Base-by-base conservation (phyloP, 73 alveolate genomes). In the Paramecium pentaurelia region DNA sequence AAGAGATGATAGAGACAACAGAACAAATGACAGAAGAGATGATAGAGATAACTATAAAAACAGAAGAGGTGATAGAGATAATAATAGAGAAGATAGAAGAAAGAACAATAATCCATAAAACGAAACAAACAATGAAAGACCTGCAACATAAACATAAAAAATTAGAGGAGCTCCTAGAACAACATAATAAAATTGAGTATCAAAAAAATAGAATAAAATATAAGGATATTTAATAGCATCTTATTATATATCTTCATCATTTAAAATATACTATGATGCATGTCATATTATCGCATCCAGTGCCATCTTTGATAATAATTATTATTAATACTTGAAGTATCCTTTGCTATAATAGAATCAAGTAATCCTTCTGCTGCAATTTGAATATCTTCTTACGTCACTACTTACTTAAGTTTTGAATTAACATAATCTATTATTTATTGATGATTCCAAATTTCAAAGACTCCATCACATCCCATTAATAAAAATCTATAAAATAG, bases 241-340 rank as follows among this genome's bases (percentile, higher is more conserved):
- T 54, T 34, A 34, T 34, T 54, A 54, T 54, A 54, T 18, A 54
- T 18, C 8, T 34, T 54, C 70, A 54, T 64, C 16, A 2, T 27
- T 94, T 95, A 83, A 95, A 71, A 80, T 58, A 73, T 18, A 75
- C 88, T 34, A 75, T 12, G 38, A 75, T 75, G 88, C 68, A 36
- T 22, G 98, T 96, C 98, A 95, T 96, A 90, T 96, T 96, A 93
- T 96, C 99, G 64, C 98, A 96, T 6, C 99, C 99, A 38, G 92
- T 95, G 49, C 96, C 98, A 30, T 75, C 88, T 75, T 32, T 38
- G 58, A n/a, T 8, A 12, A 58, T 11, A 4, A 12, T 25, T 25
- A 28, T 32, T 3, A 28, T 64, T 12, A 25, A 54, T 64, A 64
- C 84, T 49, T 59, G 68, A 37, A 16, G 86, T 49, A 59, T 95